These are phyloP conservation scores for Lasiodiplodia theobromae DNA, from an alignment of 2,329 filamentous ascomycete genomes.

Conservation along the genomic window DNA sequence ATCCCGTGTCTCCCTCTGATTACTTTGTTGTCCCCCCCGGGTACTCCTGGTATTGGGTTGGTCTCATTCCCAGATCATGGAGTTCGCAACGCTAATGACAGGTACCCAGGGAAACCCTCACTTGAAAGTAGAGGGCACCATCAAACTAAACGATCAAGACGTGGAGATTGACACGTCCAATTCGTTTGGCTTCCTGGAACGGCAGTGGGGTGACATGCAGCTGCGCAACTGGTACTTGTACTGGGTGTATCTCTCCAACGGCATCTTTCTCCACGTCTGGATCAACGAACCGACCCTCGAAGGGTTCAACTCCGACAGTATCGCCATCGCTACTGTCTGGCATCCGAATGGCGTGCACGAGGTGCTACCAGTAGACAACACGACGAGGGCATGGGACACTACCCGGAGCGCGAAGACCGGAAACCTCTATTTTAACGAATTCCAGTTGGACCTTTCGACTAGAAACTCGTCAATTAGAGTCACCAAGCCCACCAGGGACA, in stretches of 20 bases:
- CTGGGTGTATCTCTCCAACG: conserved; percentile 1
- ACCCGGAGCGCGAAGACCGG: background rate
- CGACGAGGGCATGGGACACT: background rate
- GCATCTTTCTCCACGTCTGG: background rate
- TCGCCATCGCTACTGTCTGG: background rate
- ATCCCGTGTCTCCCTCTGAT: background rate
- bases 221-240: conserved; percentile 3
- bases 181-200: background rate
- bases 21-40: background rate
- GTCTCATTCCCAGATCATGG: background rate
- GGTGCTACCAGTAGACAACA: background rate
- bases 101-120: background rate
- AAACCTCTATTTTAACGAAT: background rate
- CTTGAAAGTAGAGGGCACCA: background rate
- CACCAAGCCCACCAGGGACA: conserved; percentile 1
- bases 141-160: background rate
- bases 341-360: background rate
- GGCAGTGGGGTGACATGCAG: conserved; percentile 1
- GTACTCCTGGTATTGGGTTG: conserved; percentile 2
- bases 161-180: background rate
- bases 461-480: background rate
- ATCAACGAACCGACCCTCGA: background rate
- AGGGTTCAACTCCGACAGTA: background rate
- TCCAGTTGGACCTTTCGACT: background rate
- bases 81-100: background rate